Evolutionary conservation across 768 basidiomycete species (phyloP).

Genomic region (Suillus luteus): DNA sequence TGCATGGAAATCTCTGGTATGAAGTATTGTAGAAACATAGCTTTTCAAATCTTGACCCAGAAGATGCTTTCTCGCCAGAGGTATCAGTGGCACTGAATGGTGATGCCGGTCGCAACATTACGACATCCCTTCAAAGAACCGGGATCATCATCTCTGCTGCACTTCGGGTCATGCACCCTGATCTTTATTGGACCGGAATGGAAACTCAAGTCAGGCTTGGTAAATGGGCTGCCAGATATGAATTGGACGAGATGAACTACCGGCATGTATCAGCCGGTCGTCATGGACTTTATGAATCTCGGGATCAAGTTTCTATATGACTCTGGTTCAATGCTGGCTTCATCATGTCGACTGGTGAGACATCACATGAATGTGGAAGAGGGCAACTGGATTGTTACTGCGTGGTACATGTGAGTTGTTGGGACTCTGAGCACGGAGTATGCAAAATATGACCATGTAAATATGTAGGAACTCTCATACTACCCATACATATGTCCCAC

Average conservation of each 20-base stretch:
- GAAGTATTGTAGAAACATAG: neutral
- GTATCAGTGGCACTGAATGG: neutral
- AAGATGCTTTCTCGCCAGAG: slow-evolving; percentile 1
- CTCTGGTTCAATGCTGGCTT: neutral
- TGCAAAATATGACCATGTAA: neutral
- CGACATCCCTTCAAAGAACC: neutral
- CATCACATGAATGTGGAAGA: neutral
- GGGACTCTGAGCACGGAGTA: neutral
- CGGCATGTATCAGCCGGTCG: neutral
- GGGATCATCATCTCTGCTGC: neutral
- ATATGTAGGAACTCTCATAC: neutral
- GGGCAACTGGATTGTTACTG: slow-evolving; percentile 1
- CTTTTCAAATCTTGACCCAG: neutral
- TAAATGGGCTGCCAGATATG: neutral
- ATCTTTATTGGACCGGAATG: neutral
- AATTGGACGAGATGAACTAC: neutral
- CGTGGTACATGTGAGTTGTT: slow-evolving; percentile 4
- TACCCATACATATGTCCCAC: neutral
- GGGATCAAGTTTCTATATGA: neutral
- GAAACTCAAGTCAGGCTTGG: neutral
- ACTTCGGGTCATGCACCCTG: neutral
- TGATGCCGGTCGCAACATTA: neutral
- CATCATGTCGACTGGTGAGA: neutral
- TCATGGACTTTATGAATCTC: neutral
- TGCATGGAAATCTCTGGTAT: neutral